Percentiles rank a stretch among this genome's conserved stretches.
Conservation (phyloP, 306 rosid genomes). For the Quercus ilex region DNA sequence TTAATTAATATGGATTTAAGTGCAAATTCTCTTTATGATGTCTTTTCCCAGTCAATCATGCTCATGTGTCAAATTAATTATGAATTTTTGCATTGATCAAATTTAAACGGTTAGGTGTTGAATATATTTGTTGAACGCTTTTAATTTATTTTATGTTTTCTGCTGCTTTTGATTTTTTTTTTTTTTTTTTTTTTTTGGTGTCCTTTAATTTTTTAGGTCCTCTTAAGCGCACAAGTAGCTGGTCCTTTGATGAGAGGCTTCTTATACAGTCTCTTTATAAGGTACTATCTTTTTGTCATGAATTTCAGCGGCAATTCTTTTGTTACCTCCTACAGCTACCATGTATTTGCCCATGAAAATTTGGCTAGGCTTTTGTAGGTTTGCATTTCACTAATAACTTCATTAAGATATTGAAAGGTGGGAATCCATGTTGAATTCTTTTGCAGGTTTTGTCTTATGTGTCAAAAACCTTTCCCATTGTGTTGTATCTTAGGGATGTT, state of each 20-base stretch:
- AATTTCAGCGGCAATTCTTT: neutral
- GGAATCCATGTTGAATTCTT: neutral
- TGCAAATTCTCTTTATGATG: neutral
- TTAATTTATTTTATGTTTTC: neutral
- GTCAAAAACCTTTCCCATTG: conserved; percentile 72
- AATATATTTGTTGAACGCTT: neutral
- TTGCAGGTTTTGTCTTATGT: conserved; percentile 68
- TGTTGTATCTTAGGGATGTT: conserved; percentile 77
- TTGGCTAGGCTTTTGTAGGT: neutral
- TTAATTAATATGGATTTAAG: neutral
- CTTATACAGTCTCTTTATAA: conserved; percentile 78
- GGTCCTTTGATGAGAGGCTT: conserved; percentile 91
- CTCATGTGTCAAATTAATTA: neutral
- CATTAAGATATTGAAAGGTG: conserved; percentile 1
- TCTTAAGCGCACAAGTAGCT: conserved; percentile 72
- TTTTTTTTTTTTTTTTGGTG: neutral
- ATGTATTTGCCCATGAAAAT: neutral
- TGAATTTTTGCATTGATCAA: neutral
- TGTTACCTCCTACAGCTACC: no score
- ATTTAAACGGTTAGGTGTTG: neutral
- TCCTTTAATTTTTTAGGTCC: conserved; percentile 39
- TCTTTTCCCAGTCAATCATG: neutral
- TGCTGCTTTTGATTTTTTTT: neutral
- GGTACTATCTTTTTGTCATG: conserved; percentile 36
- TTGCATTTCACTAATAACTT: neutral